Evolutionary conservation across 768 basidiomycete genomes (phyloP).

Genomic region (Lactarius evosmus): DNA sequence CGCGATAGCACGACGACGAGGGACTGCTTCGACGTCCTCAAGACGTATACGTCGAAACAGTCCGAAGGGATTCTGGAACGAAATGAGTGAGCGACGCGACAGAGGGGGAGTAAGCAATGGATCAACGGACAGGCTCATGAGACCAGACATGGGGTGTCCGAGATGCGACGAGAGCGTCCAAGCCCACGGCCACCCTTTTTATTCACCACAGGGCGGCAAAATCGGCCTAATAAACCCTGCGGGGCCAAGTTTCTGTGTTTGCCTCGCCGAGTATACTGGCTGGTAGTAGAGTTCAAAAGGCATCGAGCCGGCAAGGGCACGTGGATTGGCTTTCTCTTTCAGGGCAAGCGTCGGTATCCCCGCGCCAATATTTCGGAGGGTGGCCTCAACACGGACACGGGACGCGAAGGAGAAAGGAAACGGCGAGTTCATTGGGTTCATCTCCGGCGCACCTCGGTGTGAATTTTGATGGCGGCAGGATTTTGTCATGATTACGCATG

Average conservation of each 20-base stretch:
- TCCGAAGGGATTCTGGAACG: neutral
- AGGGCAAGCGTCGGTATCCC: neutral
- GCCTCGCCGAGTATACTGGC: neutral
- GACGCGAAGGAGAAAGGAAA: neutral
- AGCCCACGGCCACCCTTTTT: no score
- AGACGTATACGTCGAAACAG: constrained; percentile 9
- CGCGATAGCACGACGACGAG: neutral
- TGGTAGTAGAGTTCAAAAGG: neutral
- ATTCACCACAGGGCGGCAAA: neutral
- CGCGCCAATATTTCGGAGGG: neutral
- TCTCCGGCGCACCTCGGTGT: neutral
- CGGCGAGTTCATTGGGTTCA: neutral
- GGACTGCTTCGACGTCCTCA: neutral
- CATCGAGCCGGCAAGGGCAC: neutral
- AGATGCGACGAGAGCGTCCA: neutral
- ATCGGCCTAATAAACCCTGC: neutral
- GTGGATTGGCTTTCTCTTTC: neutral
- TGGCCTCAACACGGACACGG: neutral
- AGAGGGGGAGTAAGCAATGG: neutral
- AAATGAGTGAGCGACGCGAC: neutral
- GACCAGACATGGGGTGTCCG: neutral
- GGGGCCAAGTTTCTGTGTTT: neutral
- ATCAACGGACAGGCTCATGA: constrained; percentile 4
- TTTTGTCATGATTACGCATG: neutral
- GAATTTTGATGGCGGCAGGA: neutral